Conservation (phyloP, 441 rosid species). For the Manihot esculenta region DNA sequence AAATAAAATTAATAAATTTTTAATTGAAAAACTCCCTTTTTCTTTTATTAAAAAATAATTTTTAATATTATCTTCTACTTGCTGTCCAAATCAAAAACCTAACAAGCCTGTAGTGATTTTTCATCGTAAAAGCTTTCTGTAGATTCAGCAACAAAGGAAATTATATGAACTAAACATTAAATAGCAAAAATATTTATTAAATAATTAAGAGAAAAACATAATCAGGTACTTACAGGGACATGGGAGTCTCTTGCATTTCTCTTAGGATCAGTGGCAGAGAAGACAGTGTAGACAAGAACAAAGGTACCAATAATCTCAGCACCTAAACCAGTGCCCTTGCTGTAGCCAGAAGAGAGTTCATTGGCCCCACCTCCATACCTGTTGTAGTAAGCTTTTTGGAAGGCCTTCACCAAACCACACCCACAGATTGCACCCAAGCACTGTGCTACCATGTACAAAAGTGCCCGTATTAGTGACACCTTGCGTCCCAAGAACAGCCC, state of each 20-base stretch:
- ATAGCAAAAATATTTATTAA: not conserved
- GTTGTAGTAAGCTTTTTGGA: slow-evolving; percentile 57
- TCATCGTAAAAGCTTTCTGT: too few species aligned
- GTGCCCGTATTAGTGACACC: slow-evolving; percentile 62
- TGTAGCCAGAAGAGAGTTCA: slow-evolving; percentile 50
- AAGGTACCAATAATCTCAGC: slow-evolving; percentile 84
- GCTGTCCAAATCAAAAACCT: slow-evolving; percentile 9
- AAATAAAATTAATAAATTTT: too few species aligned
- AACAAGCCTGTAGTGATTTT: too few species aligned
- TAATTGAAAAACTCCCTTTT: too few species aligned
- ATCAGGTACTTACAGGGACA: slow-evolving; percentile 50
- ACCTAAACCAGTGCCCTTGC: slow-evolving; percentile 66
- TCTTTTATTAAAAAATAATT: too few species aligned
- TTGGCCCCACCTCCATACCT: slow-evolving; percentile 75
- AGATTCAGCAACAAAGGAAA: slow-evolving; percentile 16
- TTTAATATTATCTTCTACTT: not conserved
- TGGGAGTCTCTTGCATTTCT: slow-evolving; percentile 87
- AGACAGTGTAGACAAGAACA: slow-evolving; percentile 70
- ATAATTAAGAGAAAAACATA: not conserved
- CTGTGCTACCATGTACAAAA: slow-evolving; percentile 73
- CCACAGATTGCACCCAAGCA: slow-evolving; percentile 84
- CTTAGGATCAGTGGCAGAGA: slow-evolving; percentile 90
- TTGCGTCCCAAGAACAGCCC: slow-evolving; percentile 76
- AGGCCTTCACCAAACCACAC: slow-evolving; percentile 74
- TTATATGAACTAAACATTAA: not conserved